phyloP scores from a whole-genome alignment of 352 stramenopile genomes.

The Phytophthora pseudosyringae region DNA sequence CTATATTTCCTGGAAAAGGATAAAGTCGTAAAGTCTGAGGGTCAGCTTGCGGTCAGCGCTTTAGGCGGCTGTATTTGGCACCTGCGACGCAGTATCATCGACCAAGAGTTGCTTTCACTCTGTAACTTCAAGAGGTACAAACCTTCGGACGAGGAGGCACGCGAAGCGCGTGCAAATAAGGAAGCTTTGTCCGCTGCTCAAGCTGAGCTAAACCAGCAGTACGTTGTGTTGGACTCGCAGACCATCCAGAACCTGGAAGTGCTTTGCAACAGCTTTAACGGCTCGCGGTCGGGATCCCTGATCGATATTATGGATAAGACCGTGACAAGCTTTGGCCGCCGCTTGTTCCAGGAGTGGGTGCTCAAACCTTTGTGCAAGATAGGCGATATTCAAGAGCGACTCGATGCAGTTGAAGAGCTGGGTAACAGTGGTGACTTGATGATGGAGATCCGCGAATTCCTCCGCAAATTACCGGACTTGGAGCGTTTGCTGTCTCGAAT shows the following conservation, averaged over 20 bases:
- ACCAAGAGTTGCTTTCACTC: slow-evolving; percentile 82
- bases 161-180: slow-evolving; percentile 28
- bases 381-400: slow-evolving; percentile 94
- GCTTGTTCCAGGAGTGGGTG: slow-evolving; percentile 97
- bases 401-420: slow-evolving; percentile 97
- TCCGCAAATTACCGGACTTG: slow-evolving; percentile 95
- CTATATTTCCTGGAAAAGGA: slow-evolving; percentile 72
- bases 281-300: slow-evolving; percentile 90
- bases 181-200: slow-evolving; percentile 36
- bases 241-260: slow-evolving; percentile 98
- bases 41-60: slow-evolving; percentile 68
- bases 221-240: slow-evolving; percentile 96
- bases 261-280: slow-evolving; percentile 91
- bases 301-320: slow-evolving; percentile 92
- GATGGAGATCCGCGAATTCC: slow-evolving; percentile 81
- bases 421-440: slow-evolving; percentile 72
- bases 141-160: slow-evolving; percentile 74
- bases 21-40: slow-evolving; percentile 67
- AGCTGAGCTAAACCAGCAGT: slow-evolving; percentile 77
- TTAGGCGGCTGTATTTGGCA: slow-evolving; percentile 85
- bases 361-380: slow-evolving; percentile 96
- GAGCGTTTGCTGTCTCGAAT: slow-evolving; percentile 96
- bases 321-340: slow-evolving; percentile 94
- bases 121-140: slow-evolving; percentile 83
- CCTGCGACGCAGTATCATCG: slow-evolving; percentile 79